Conservation (phyloP, 352 stramenopile genomes). For the Pythium brassicae region DNA sequence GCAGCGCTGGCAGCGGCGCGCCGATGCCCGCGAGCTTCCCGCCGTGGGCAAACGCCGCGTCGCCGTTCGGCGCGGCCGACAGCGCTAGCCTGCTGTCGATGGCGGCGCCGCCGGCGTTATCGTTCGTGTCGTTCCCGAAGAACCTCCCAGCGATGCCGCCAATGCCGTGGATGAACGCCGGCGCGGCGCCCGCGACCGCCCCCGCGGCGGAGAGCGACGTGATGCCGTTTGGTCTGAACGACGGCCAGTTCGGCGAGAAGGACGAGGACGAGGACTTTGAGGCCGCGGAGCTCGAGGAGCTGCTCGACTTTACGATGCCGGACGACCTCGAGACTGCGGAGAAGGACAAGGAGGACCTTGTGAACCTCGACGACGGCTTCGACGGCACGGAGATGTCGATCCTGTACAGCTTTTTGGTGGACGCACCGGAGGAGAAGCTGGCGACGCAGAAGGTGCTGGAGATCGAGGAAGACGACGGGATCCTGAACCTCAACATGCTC, state of each 20-base stretch:
- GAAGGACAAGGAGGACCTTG: constrained; percentile 72
- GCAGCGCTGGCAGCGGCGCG: neutral
- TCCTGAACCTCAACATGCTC: constrained; percentile 77
- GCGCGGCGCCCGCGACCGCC: constrained; percentile 2
- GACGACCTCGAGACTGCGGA: constrained; percentile 41
- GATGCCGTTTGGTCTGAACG: constrained; percentile 29
- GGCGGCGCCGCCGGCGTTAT: constrained; percentile 47
- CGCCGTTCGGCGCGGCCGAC: constrained; percentile 23
- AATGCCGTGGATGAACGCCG: constrained; percentile 18
- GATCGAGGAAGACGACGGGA: constrained; percentile 53
- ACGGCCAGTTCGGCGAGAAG: constrained; percentile 19
- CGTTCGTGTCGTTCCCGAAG: constrained; percentile 67
- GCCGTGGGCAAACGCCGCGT: constrained; percentile 23
- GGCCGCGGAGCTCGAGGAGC: constrained; percentile 61
- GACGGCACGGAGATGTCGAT: constrained; percentile 86
- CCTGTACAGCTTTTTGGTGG: constrained; percentile 81
- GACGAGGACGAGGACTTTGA: constrained; percentile 32
- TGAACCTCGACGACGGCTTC: constrained; percentile 80
- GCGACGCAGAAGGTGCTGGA: constrained; percentile 31
- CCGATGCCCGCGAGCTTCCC: constrained; percentile 18
- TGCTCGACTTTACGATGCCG: constrained; percentile 74
- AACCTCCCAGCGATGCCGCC: constrained; percentile 58
- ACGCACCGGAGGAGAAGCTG: constrained; percentile 63
- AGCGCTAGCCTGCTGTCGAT: constrained; percentile 63
- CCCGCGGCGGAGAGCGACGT: constrained; percentile 29